Percentiles rank a stretch among this genome's conserved stretches.
phyloP scores from a whole-genome alignment of 148 eudicot genomes.

The Euryodendron excelsum region DNA sequence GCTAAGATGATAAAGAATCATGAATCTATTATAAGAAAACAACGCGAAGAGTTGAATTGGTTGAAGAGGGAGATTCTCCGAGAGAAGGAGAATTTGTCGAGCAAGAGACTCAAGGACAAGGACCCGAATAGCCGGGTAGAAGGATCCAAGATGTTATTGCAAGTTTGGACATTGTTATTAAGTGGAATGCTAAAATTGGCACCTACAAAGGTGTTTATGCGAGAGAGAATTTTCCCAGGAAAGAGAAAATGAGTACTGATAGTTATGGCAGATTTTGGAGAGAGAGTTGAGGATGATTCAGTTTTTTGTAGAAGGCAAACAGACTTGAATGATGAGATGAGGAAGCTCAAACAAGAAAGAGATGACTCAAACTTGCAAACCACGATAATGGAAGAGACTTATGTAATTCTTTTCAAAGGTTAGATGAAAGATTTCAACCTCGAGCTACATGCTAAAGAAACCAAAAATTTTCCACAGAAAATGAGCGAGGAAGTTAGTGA shows the following conservation, averaged over 20 bases:
- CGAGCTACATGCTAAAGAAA: no score
- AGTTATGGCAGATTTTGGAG: background rate
- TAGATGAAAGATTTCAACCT: conserved; percentile 26
- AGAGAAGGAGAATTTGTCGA: conserved; percentile 17
- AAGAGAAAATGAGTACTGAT: background rate
- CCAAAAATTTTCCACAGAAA: no score
- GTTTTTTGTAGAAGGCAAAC: background rate
- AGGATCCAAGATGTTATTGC: conserved; percentile 26
- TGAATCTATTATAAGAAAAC: conserved; percentile 38
- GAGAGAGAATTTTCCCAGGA: background rate
- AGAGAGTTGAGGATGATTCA: no score
- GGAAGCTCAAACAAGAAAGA: conserved; percentile 21
- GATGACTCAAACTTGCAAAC: conserved; percentile 28
- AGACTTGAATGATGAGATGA: conserved; percentile 13
- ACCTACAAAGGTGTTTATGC: background rate
- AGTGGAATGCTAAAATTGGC: conserved; percentile 30
- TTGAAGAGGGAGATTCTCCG: conserved; percentile 28
- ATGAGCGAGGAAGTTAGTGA: no score
- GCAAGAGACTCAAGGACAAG: conserved; percentile 19
- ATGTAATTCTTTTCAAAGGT: conserved; percentile 23
- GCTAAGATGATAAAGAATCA: conserved; percentile 44
- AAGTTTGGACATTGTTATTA: conserved; percentile 34
- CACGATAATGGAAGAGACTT: conserved; percentile 31
- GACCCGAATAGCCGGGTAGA: conserved; percentile 16
- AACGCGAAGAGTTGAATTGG: conserved; percentile 32